Evolutionary conservation across 495 filamentous ascomycete genomes (phyloP).

Genomic region (Lasiosphaeris hirsuta): DNA sequence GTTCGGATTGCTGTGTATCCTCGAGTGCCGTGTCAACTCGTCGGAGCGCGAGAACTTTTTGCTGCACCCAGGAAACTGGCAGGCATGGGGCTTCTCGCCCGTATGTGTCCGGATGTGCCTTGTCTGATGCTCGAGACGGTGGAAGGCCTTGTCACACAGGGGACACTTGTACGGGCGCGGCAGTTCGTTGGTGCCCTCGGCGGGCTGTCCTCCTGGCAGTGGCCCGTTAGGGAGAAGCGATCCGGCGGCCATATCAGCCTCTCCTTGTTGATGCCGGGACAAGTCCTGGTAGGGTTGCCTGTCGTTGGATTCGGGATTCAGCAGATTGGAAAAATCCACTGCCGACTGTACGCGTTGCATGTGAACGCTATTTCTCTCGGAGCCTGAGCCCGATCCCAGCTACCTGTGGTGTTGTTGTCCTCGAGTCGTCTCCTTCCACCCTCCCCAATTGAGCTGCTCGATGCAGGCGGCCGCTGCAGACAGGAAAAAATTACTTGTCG

Average conservation of each 20-base stretch:
- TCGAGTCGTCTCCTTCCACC: neutral
- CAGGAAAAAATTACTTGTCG: conserved; percentile 1
- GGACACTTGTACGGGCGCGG: conserved; percentile 98
- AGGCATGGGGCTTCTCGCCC: conserved; percentile 96
- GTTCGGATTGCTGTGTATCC: conserved; percentile 99
- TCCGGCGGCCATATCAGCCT: conserved; percentile 62
- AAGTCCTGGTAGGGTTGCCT: conserved; percentile 10
- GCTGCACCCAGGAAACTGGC: conserved; percentile 89
- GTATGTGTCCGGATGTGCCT: conserved; percentile 97
- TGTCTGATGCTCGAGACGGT: conserved; percentile 97
- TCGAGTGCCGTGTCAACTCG: conserved; percentile 92
- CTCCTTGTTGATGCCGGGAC: conserved; percentile 36
- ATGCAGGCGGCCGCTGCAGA: conserved; percentile 23
- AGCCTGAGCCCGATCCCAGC: conserved; percentile 6
- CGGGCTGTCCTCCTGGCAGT: conserved; percentile 54
- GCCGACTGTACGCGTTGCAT: conserved; percentile 71
- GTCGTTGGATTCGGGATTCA: conserved; percentile 56
- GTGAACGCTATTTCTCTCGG: conserved; percentile 44
- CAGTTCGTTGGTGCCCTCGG: conserved; percentile 60
- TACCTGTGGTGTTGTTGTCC: conserved; percentile 1
- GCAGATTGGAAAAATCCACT: conserved; percentile 75
- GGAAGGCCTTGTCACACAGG: conserved; percentile 97
- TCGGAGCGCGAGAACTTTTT: conserved; percentile 98
- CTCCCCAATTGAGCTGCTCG: conserved; percentile 21
- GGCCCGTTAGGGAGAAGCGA: conserved; percentile 70